A percentile compares a stretch with the other conserved stretches of the same genome.
phyloP scores from a whole-genome alignment of 768 basidiomycete genomes.

The Calvatia gigantea region DNA sequence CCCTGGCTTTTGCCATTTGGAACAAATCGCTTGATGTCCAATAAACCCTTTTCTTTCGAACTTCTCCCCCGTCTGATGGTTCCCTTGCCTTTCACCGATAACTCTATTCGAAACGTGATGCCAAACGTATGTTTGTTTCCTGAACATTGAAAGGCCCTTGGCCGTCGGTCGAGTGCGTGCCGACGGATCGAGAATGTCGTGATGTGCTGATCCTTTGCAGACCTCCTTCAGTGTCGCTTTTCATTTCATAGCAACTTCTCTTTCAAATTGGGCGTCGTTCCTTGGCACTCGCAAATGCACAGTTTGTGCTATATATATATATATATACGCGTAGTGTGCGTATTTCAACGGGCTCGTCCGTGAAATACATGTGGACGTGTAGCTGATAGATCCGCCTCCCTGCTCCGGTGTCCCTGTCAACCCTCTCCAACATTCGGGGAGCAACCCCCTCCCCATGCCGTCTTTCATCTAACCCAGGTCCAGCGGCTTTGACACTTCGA shows the following conservation, averaged over 20 bases:
- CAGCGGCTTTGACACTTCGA: neutral
- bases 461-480: neutral
- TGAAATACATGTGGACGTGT: no score
- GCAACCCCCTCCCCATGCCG: no score
- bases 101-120: neutral
- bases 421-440: no score
- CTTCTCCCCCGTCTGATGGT: neutral
- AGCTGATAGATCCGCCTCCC: no score
- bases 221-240: neutral
- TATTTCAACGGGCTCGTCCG: no score
- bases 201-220: neutral
- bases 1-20: neutral
- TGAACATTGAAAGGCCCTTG: neutral
- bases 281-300: neutral
- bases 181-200: conserved; percentile 6
- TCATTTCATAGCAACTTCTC: neutral
- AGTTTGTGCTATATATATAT: neutral
- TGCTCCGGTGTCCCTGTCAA: no score
- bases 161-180: conserved; percentile 4
- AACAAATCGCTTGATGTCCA: neutral
- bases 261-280: neutral
- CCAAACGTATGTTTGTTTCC: neutral
- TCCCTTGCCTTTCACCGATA: neutral
- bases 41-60: neutral
- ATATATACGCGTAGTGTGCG: no score